Evolutionary conservation across 2,329 filamentous ascomycete genomes (phyloP), one percentile per base, ranked within the genome.

Genomic region (Hymenoscyphus linearis): DNA sequence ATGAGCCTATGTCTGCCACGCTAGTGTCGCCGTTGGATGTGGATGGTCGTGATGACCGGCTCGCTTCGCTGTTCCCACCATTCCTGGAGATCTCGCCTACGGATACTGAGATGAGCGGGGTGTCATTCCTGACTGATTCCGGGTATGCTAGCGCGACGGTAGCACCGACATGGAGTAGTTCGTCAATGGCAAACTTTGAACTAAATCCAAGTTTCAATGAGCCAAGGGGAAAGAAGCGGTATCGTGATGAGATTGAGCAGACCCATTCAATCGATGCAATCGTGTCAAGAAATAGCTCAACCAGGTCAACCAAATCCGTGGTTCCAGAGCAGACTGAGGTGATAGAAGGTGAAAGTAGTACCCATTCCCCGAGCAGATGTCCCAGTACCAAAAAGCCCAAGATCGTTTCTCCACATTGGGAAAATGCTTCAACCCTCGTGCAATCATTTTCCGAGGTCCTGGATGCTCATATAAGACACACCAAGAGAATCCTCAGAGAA

Each of bases 71-170:
- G 31, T 50, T 62, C 37, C 57, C 62, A 3, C 55, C 54, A 25
- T 50, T 62, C 37, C 57, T 59, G 13, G 52, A 60, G 22, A 54
- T 61, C 14, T 65, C 63, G 2, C 61, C 63, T 6, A 61, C 59
- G 4, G 63, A 69, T 44, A 69, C 63, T 16, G 64, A 64, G 12
- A 57, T 56, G 14, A 70, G 67, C 52, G 64, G 61, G 1, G 61
- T 62, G 1, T 64, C 66, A 6, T 67, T 67, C 31, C 64, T 66
- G 27, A 65, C 65, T 3, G 67, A 70, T 58, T 69, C 68, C 1
- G 67, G 66, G 2, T 70, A 68, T 37, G 65, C 68, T 12, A 68
- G 66, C 57, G 66, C 64, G 26, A 67, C 66, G 16, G 60, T 64
- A 16, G 25, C 60, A 4, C 63, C 66, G 13, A 37, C 60, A 14